Evolutionary conservation across 179 eudicot genomes (phyloP).

Genomic region (Amaranthus tricolor): DNA sequence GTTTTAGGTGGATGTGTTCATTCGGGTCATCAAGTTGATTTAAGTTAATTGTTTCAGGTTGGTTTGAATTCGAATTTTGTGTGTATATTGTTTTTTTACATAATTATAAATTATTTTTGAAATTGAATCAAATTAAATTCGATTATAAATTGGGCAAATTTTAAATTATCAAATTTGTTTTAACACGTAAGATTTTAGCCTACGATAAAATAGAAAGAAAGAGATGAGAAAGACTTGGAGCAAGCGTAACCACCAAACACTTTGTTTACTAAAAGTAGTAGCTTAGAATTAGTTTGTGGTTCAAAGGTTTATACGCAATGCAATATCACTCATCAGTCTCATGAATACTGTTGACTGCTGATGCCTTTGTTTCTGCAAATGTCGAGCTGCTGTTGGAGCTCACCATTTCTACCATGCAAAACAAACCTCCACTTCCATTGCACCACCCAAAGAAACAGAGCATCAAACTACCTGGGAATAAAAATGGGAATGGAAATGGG

Average conservation of each 20-base stretch:
- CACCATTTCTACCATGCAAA: conserved; percentile 11
- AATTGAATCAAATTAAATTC: no score
- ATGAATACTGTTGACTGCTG: no score
- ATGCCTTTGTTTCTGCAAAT: not conserved
- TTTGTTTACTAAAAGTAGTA: not conserved
- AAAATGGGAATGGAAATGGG: not conserved
- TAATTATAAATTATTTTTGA: no score
- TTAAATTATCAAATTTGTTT: no score
- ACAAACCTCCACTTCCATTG: not conserved
- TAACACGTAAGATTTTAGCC: no score
- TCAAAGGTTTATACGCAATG: not conserved
- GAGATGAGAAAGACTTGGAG: conserved; percentile 20
- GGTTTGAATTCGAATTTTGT: no score
- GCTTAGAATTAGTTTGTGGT: not conserved
- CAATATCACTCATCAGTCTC: no score
- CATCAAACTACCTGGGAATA: not conserved
- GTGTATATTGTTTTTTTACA: no score
- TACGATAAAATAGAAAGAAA: not conserved
- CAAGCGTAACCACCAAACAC: conserved; percentile 28
- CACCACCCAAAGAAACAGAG: not conserved
- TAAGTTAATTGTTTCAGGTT: no score
- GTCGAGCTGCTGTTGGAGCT: conserved; percentile 2
- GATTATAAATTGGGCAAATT: no score
- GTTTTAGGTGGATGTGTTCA: no score
- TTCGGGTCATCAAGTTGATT: no score